These are phyloP conservation scores for Nepenthes mirabilis DNA, from an alignment of 148 eudicot species.

Conservation along the genomic window DNA sequence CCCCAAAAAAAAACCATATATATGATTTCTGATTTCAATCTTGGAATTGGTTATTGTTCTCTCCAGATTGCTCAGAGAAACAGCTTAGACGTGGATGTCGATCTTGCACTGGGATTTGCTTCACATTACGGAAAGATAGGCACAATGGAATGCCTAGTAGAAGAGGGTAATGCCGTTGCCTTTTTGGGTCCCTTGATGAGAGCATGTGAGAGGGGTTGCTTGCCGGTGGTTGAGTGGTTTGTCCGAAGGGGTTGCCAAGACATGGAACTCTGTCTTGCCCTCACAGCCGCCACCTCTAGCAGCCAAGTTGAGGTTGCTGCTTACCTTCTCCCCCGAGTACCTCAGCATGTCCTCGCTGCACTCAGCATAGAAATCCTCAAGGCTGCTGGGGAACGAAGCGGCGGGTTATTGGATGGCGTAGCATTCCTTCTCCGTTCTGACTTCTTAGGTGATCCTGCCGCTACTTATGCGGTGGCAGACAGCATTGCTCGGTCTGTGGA, in stretches of 20 bases:
- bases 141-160: slow-evolving; percentile 96
- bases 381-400: slow-evolving; percentile 90
- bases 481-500: slow-evolving; percentile 67
- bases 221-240: slow-evolving; percentile 89
- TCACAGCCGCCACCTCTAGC: slow-evolving; percentile 93
- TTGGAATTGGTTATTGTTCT: not conserved
- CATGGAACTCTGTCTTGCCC: slow-evolving; percentile 98
- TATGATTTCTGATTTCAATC: not conserved
- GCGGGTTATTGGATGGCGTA: slow-evolving; percentile 90
- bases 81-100: slow-evolving; percentile 94
- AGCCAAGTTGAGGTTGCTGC: slow-evolving; percentile 76
- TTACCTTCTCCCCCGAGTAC: slow-evolving; percentile 90
- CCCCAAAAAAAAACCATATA: too few relatives aligned
- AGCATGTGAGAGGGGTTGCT: slow-evolving; percentile 87
- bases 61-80: slow-evolving; percentile 88
- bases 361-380: slow-evolving; percentile 92
- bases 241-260: slow-evolving; percentile 86
- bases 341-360: slow-evolving; percentile 88
- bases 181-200: slow-evolving; percentile 96
- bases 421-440: slow-evolving; percentile 76
- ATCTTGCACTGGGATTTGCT: slow-evolving; percentile 91
- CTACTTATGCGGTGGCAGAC: slow-evolving; percentile 83
- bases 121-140: slow-evolving; percentile 79
- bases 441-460: slow-evolving; percentile 68
- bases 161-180: slow-evolving; percentile 92